These are phyloP conservation scores for Pistacia atlantica DNA, from an alignment of 345 rosid genomes.

Conservation along the genomic window DNA sequence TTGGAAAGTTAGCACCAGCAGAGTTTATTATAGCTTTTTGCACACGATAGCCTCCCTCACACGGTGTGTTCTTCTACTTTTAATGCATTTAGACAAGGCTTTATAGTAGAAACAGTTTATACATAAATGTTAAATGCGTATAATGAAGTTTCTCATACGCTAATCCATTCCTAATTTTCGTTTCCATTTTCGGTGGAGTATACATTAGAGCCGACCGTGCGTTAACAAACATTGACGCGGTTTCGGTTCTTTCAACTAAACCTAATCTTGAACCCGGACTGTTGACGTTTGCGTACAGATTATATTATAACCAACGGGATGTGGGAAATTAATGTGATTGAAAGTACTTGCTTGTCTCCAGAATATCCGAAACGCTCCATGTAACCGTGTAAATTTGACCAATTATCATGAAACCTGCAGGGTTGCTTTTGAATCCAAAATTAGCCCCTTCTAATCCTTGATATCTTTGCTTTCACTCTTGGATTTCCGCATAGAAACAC, in stretches of 20 bases:
- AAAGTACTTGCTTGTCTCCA: too few species aligned
- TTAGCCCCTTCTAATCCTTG: too few species aligned
- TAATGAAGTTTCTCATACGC: slow-evolving; percentile 36
- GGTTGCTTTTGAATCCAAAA: too few species aligned
- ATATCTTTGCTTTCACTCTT: slow-evolving; percentile 32
- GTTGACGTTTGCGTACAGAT: too few species aligned
- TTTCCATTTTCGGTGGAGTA: not conserved
- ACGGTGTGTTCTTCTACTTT: slow-evolving; percentile 55
- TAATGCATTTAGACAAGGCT: slow-evolving; percentile 18
- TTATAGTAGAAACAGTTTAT: not conserved
- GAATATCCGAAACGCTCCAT: too few species aligned
- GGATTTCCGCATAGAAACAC: slow-evolving; percentile 2
- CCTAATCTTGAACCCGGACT: not conserved
- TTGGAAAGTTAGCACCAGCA: slow-evolving; percentile 30
- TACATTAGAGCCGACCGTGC: not conserved
- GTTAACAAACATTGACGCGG: too few species aligned
- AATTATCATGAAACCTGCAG: too few species aligned
- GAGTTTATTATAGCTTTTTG: slow-evolving; percentile 32
- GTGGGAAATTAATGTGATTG: too few species aligned
- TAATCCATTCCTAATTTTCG: slow-evolving; percentile 1
- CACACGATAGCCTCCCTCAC: slow-evolving; percentile 46
- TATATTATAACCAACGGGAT: too few species aligned
- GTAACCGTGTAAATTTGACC: too few species aligned
- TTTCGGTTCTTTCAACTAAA: not conserved
- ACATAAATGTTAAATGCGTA: not conserved